These are phyloP conservation scores for Fraxinus sp. DNA, from an alignment of 305 asterid genomes.

Conservation along the genomic window DNA sequence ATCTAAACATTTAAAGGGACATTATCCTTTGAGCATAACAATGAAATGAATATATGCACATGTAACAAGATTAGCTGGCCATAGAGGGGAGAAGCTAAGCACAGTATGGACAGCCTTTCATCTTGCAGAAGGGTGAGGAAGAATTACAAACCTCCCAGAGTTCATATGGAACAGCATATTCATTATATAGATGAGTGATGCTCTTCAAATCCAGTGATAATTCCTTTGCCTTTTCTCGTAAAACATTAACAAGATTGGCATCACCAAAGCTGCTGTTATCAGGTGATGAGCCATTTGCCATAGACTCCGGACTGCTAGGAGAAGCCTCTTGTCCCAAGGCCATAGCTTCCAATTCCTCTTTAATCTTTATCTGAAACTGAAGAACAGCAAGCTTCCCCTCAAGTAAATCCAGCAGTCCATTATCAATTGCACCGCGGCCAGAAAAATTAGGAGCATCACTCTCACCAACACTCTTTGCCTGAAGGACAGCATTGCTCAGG, in stretches of 20 bases:
- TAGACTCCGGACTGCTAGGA: slow-evolving; percentile 46
- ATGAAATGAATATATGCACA: slow-evolving; percentile 8
- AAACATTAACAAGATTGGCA: slow-evolving; percentile 31
- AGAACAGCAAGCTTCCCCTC: slow-evolving; percentile 98
- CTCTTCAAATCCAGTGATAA: slow-evolving; percentile 81
- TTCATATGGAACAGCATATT: slow-evolving; percentile 89
- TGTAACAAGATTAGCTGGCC: slow-evolving; percentile 17
- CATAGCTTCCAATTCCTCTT: slow-evolving; percentile 73
- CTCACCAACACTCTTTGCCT: slow-evolving; percentile 86
- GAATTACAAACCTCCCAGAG: slow-evolving; percentile 84
- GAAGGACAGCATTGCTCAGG: slow-evolving; percentile 93
- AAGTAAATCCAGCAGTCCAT: slow-evolving; percentile 88
- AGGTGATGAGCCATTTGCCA: slow-evolving; percentile 40
- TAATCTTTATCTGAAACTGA: slow-evolving; percentile 88
- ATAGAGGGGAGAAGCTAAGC: slow-evolving; percentile 8
- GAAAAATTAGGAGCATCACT: slow-evolving; percentile 48
- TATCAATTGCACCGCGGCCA: slow-evolving; percentile 61
- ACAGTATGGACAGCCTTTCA: slow-evolving; percentile 15
- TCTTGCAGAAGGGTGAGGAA: slow-evolving; percentile 9
- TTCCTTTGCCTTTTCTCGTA: slow-evolving; percentile 69
- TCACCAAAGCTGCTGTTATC: slow-evolving; percentile 37
- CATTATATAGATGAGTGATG: slow-evolving; percentile 90
- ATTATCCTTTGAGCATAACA: slow-evolving; percentile 3
- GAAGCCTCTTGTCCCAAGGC: slow-evolving; percentile 63
- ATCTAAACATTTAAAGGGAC: slow-evolving; percentile 10